Evolutionary conservation across 2,329 filamentous ascomycete species (phyloP).

Genomic region (Xylaria sp.): DNA sequence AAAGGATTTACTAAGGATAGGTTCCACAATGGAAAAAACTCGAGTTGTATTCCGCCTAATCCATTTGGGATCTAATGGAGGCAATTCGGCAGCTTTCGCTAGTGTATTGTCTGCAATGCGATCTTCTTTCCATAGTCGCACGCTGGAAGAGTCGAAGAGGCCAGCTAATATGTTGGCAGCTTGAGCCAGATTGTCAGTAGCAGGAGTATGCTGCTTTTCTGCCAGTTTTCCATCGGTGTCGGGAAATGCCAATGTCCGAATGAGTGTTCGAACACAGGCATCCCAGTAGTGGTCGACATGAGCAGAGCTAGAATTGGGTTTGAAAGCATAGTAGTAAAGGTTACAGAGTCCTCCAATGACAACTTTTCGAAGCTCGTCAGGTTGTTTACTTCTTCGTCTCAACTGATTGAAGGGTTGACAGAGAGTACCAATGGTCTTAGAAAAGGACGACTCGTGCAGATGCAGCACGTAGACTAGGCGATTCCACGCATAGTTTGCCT

Average conservation of each 20-base stretch:
- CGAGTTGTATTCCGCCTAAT: conserved; percentile 74
- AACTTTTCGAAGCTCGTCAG: conserved; percentile 65
- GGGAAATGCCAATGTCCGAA: conserved; percentile 64
- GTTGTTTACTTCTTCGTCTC: conserved; percentile 70
- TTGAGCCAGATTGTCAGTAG: conserved; percentile 62
- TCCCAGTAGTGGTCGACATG: conserved; percentile 84
- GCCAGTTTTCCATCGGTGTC: conserved; percentile 43
- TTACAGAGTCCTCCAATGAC: conserved; percentile 79
- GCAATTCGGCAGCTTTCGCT: conserved; percentile 77
- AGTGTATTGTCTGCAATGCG: conserved; percentile 71
- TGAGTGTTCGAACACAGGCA: conserved; percentile 72
- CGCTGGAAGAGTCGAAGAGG: conserved; percentile 70
- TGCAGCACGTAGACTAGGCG: conserved; percentile 80
- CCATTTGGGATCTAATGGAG: conserved; percentile 87
- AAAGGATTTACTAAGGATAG: conserved; percentile 70
- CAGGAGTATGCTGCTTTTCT: conserved; percentile 51
- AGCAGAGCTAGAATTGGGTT: conserved; percentile 71
- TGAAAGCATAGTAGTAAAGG: conserved; percentile 84
- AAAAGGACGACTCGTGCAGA: conserved; percentile 67
- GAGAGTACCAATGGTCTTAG: conserved; percentile 65
- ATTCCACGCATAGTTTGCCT: conserved; percentile 88
- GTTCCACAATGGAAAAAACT: conserved; percentile 71
- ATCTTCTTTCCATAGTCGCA: conserved; percentile 77
- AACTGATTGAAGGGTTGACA: conserved; percentile 77
- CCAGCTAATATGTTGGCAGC: conserved; percentile 77